phyloP scores from a whole-genome alignment of 805 yeast genomes.

The Ogataea nonfermentans region DNA sequence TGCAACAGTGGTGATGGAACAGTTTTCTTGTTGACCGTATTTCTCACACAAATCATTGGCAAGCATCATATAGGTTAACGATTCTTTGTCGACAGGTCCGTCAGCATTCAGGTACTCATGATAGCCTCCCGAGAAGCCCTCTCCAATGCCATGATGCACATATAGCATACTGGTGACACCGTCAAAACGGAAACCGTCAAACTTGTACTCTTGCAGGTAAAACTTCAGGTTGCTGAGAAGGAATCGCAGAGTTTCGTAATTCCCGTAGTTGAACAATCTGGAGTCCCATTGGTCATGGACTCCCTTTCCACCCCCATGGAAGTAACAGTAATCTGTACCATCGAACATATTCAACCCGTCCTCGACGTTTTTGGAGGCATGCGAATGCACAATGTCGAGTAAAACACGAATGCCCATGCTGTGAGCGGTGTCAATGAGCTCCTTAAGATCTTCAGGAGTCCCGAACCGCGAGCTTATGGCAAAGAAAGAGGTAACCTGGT shows the following conservation, averaged over 20 bases:
- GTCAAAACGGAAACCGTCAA: conserved; percentile 95
- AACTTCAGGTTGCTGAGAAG: conserved; percentile 79
- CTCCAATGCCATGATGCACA: conserved; percentile 87
- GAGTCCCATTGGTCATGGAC: conserved; percentile 94
- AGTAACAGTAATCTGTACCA: conserved; percentile 93
- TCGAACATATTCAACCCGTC: conserved; percentile 93
- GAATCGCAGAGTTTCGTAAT: conserved; percentile 87
- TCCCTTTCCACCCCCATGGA: conserved; percentile 86
- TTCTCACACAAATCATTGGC: conserved; percentile 77
- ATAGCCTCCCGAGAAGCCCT: conserved; percentile 87
- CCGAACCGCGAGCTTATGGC: conserved; percentile 91
- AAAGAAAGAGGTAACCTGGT: conserved; percentile 89
- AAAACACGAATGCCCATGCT: conserved; percentile 80
- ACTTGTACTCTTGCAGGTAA: conserved; percentile 76
- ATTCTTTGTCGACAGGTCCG: conserved; percentile 80
- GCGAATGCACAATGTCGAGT: conserved; percentile 93
- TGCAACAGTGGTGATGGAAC: conserved; percentile 68
- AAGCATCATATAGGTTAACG: conserved; percentile 80
- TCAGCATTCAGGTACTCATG: conserved; percentile 81
- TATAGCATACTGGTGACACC: conserved; percentile 96
- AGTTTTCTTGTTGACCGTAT: conserved; percentile 36
- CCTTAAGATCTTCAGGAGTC: conserved; percentile 91
- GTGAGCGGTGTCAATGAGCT: conserved; percentile 89
- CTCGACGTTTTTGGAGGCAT: conserved; percentile 89
- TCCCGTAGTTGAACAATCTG: conserved; percentile 88